These are phyloP conservation scores for Jacaranda mimosifolia DNA, from an alignment of 257 asterid genomes.

Conservation along the genomic window DNA sequence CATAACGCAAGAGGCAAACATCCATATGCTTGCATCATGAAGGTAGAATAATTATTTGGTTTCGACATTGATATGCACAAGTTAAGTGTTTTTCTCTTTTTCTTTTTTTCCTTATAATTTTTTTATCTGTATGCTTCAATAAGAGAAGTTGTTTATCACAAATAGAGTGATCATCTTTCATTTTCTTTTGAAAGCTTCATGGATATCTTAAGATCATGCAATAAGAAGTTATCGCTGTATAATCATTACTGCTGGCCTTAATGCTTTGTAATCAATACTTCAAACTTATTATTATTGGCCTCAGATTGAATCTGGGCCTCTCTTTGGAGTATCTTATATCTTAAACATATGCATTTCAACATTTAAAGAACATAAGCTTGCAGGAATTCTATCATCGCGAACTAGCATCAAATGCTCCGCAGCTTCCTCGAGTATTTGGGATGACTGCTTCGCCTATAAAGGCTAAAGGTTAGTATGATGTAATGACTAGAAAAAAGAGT, in stretches of 20 bases:
- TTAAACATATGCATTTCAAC: not conserved
- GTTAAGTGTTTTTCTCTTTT: not conserved
- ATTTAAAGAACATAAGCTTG: slow-evolving; percentile 16
- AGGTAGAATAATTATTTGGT: slow-evolving; percentile 47
- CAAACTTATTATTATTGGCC: slow-evolving; percentile 1
- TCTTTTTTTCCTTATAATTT: not conserved
- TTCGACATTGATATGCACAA: not conserved
- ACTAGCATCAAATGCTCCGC: slow-evolving; percentile 32
- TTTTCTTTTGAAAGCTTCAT: slow-evolving; percentile 16
- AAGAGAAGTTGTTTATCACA: not conserved
- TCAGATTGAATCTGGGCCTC: not conserved
- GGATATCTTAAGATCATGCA: slow-evolving; percentile 1
- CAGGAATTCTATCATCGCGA: slow-evolving; percentile 77
- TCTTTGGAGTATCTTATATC: not conserved
- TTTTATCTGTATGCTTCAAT: not conserved
- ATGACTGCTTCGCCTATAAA: slow-evolving; percentile 98
- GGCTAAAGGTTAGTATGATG: slow-evolving; percentile 65
- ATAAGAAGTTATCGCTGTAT: not conserved
- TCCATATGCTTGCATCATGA: slow-evolving; percentile 78
- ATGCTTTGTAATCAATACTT: not conserved
- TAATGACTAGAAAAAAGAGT: slow-evolving; percentile 1
- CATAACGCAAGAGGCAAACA: slow-evolving; percentile 81
- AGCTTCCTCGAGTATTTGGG: slow-evolving; percentile 87
- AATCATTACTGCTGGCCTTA: not conserved
- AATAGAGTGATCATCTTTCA: not conserved